phyloP scores from a whole-genome alignment of 2,329 filamentous ascomycete genomes.

The Penicillium polonicum region DNA sequence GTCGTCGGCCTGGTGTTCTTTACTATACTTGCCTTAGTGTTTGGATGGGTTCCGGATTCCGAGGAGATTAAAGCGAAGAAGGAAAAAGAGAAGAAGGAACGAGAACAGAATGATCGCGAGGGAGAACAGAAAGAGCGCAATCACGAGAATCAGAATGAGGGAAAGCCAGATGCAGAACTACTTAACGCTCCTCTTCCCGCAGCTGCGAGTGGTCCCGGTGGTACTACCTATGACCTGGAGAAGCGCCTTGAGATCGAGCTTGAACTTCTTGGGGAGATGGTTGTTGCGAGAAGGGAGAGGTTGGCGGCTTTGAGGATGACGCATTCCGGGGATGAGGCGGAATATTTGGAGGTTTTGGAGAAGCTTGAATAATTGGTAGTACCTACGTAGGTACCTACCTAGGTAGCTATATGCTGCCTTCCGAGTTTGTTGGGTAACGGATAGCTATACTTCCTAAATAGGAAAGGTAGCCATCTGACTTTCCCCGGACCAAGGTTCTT shows the following conservation, averaged over 20 bases:
- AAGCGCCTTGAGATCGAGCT: constrained; percentile 1
- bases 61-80: not conserved
- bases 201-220: not conserved
- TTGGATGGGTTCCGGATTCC: not conserved
- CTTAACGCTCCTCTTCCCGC: not conserved
- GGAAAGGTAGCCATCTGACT: not conserved
- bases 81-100: not conserved
- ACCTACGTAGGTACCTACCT: not conserved
- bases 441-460: not conserved
- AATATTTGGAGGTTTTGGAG: not conserved
- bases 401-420: not conserved
- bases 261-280: not conserved
- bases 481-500: not conserved
- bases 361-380: not conserved
- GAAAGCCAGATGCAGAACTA: not conserved
- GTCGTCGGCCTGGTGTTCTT: not conserved
- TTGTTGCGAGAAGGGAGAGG: not conserved
- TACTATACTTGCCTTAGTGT: not conserved
- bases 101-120: not conserved
- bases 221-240: not conserved
- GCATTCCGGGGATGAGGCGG: not conserved
- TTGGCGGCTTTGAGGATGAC: not conserved
- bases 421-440: not conserved
- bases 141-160: not conserved
- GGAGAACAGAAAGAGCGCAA: not conserved